Evolutionary conservation across 148 eudicot genomes (phyloP), one percentile per base, ranked within the genome.

Genomic region (Selenicereus undatus): DNA sequence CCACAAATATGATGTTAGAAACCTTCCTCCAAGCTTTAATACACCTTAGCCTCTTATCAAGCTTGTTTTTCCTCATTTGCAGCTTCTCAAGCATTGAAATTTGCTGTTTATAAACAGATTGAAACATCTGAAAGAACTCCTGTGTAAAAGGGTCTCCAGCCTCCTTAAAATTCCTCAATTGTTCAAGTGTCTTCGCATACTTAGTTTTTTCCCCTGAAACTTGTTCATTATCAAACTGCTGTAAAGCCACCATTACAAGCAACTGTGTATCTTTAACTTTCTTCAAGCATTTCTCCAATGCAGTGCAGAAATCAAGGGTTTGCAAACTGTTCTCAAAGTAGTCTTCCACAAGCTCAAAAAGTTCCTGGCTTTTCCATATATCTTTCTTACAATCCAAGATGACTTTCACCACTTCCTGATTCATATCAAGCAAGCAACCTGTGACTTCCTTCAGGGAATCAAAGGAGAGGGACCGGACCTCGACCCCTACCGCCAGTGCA

Each of bases 301-400:
- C 97, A 42, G 93, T 87, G 75, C 95, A 94, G 88, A 96, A 96
- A 85, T 96, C 99, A 0, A 96, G 91, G 39, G 98, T 94, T 71
- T 88, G 91, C 14, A 96, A 84, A 70, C 98, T 94, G 64, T 91
- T 96, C 75, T 96, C 99, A 64, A 96, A 96, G 85, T 96, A 96
- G 81, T 96, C 99, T 76, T 96, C 99, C 1, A 96, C 99, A 35
- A 96, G 93, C 81, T 96, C 98, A 78, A 96, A 96, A 76, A 96
- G 79, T 77, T 96, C 98, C 30, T 93, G 94, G 50, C 88, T 94
- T 82, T 92, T 96, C 99, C 99, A 94, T 56, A 96, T 94, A 22
- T 96, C 99, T 81, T 92, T 88, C 91, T 96, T 96, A 84, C 98
- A 92, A 35, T 94, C 95, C 54, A 94, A 84, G 82, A 96, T 92